Percentiles rank a stretch among this genome's conserved stretches.
Evolutionary conservation across 2,329 filamentous ascomycete genomes (phyloP).

Genomic region (Colletotrichum sublineola): DNA sequence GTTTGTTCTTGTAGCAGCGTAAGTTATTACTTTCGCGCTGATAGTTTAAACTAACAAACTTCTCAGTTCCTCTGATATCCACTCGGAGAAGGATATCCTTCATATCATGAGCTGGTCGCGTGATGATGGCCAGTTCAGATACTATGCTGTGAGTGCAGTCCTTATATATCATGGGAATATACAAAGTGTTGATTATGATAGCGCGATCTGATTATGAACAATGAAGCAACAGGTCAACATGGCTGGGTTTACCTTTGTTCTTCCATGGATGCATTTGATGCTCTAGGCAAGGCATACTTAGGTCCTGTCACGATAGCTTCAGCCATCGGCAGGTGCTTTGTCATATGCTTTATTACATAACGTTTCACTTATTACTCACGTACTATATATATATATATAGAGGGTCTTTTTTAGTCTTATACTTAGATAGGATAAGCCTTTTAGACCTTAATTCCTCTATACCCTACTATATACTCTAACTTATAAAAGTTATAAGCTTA

Average conservation of each 20-base stretch:
- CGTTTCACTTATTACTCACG: no score
- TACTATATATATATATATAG: no score
- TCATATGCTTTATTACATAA: no score
- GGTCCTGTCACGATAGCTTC: no score
- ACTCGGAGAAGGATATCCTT: neutral
- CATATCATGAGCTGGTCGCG: slow-evolving; percentile 3
- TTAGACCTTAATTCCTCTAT: no score
- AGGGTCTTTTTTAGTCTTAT: no score
- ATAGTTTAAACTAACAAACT: neutral
- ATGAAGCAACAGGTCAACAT: neutral
- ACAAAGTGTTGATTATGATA: neutral
- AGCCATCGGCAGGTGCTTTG: no score
- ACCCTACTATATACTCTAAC: no score
- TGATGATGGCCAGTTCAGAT: neutral
- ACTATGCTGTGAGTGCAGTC: neutral
- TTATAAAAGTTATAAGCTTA: no score
- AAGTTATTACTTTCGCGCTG: neutral
- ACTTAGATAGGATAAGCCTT: no score
- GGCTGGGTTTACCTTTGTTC: neutral
- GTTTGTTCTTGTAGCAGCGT: slow-evolving; percentile 3
- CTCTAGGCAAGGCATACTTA: neutral
- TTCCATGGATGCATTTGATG: slow-evolving; percentile 2
- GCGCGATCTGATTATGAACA: slow-evolving; percentile 1
- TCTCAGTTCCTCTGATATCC: neutral
- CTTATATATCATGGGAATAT: neutral